Evolutionary conservation across 2,329 filamentous ascomycete species (phyloP), one percentile per base, ranked within the genome.

Genomic region (Pseudocercospora vitis): DNA sequence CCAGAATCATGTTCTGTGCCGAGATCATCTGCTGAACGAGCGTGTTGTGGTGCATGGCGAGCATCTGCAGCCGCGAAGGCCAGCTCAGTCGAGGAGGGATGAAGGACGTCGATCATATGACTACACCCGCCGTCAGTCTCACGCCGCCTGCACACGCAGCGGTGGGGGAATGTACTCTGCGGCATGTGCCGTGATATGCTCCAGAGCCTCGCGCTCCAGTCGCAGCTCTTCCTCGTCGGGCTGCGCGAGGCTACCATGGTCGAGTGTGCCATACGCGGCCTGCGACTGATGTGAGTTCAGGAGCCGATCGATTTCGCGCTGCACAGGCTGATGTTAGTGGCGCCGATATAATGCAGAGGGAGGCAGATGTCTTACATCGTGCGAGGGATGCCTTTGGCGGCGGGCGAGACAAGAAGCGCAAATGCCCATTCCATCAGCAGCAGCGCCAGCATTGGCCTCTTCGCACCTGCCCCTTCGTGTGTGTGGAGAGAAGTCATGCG

Each of bases 91-190:
- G 71, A 65, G 61, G 72, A 68, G 46, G 70, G 68, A 48, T 78
- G 74, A 48, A 73, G 70, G 58, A 77, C 74, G 63, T 78, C 74
- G 62, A 78, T 78, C 66, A 78, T 68, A 59, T 78, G 76, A 65
- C 76, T 78, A 56, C 19, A 8, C 26, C 3, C 16, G 7, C 21
- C 19, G 40, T 57, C 48, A 57, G 55, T 45, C 31, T 53, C 68
- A 32, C 32, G 48, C 46, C 26, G 40, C 46, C 14, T 37, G 16
- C 44, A 24, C 19, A 26, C 31, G 18, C 31, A 35, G 2, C 24
- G n/a, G 47, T 32, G 19, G 32, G 9, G 45, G 21, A 37, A 67
- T 73, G 52, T 63, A 78, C 76, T 78, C 75, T 19, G 74, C 72
- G 9, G 76, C 77, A 59, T 76, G 72, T 39, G 74, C 73, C 47